Percentiles rank a stretch among this genome's conserved stretches.
Conservation (phyloP, 352 stramenopile species). For the Bremia lactucae region DNA sequence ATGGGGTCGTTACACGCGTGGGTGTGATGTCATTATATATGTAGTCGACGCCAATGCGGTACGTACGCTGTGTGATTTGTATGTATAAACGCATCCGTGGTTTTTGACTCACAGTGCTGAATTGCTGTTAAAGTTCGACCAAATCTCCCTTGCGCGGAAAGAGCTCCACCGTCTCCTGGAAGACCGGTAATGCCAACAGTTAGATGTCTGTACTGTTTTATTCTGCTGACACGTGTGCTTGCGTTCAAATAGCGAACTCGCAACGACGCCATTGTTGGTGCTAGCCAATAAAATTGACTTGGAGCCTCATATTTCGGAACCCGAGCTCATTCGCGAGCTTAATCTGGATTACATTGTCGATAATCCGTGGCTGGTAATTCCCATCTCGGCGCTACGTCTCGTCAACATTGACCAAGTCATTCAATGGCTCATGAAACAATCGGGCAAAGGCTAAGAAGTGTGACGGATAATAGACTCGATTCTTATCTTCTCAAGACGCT, state of each 20-base stretch:
- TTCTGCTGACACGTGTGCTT: slow-evolving; percentile 5
- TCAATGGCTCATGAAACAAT: slow-evolving; percentile 94
- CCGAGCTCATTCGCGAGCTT: slow-evolving; percentile 88
- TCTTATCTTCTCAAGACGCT: too few relatives aligned
- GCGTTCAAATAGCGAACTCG: slow-evolving; percentile 42
- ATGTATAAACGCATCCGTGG: not conserved
- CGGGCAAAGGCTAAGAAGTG: slow-evolving; percentile 66
- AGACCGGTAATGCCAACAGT: slow-evolving; percentile 86
- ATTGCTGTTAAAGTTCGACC: slow-evolving; percentile 61
- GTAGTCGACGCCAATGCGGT: slow-evolving; percentile 95
- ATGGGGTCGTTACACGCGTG: slow-evolving; percentile 91
- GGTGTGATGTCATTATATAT: slow-evolving; percentile 98
- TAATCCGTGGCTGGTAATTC: slow-evolving; percentile 97
- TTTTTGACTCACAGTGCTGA: slow-evolving; percentile 1
- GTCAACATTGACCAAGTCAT: slow-evolving; percentile 97
- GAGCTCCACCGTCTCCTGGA: slow-evolving; percentile 90
- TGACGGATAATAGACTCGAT: too few relatives aligned
- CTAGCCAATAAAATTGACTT: slow-evolving; percentile 99
- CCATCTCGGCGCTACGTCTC: slow-evolving; percentile 92
- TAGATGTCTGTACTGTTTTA: too few relatives aligned
- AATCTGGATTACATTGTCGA: slow-evolving; percentile 98
- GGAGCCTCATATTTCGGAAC: slow-evolving; percentile 86
- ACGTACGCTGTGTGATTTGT: slow-evolving; percentile 8
- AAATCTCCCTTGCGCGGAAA: slow-evolving; percentile 91
- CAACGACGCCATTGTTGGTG: slow-evolving; percentile 91